phyloP scores from a whole-genome alignment of 768 basidiomycete species.

The Tricholoma bakamatsutake region DNA sequence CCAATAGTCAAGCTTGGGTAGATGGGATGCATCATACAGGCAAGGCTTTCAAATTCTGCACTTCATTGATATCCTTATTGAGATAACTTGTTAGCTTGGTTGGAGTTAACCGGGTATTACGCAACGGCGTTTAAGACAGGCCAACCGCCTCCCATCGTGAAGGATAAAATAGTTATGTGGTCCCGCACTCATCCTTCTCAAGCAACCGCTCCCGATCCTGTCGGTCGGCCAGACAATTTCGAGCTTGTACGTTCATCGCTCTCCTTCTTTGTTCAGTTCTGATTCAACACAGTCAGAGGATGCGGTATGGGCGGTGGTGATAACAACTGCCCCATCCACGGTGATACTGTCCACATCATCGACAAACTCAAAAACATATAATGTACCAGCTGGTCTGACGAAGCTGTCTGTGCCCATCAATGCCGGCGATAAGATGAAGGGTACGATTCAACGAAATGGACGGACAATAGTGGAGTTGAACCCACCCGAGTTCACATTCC shows the following conservation, averaged over 20 bases:
- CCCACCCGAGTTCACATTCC: slow-evolving; percentile 48
- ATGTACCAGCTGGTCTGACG: slow-evolving; percentile 50
- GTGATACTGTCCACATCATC: slow-evolving; percentile 50
- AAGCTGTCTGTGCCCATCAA: slow-evolving; percentile 56
- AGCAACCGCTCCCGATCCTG: slow-evolving; percentile 48
- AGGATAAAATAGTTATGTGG: slow-evolving; percentile 66
- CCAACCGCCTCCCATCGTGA: slow-evolving; percentile 44
- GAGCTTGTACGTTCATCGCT: slow-evolving; percentile 41
- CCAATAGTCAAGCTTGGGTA: slow-evolving; percentile 69
- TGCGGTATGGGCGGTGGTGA: slow-evolving; percentile 62
- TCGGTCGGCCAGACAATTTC: slow-evolving; percentile 51
- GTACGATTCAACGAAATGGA: slow-evolving; percentile 44
- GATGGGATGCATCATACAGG: slow-evolving; percentile 56
- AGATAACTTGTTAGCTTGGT: slow-evolving; percentile 41
- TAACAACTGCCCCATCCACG: slow-evolving; percentile 48
- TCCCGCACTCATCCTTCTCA: slow-evolving; percentile 57
- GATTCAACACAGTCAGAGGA: slow-evolving; percentile 43
- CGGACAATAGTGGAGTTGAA: slow-evolving; percentile 39
- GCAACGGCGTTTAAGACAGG: slow-evolving; percentile 70
- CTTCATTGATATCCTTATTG: slow-evolving; percentile 4
- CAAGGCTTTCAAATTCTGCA: slow-evolving; percentile 13
- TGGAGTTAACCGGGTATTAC: slow-evolving; percentile 61
- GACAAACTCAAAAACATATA: slow-evolving; percentile 36
- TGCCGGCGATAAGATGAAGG: slow-evolving; percentile 46
- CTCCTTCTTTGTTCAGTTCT: background rate